Conservation (phyloP, 768 basidiomycete genomes). For the Lepiota brunneoincarnata region DNA sequence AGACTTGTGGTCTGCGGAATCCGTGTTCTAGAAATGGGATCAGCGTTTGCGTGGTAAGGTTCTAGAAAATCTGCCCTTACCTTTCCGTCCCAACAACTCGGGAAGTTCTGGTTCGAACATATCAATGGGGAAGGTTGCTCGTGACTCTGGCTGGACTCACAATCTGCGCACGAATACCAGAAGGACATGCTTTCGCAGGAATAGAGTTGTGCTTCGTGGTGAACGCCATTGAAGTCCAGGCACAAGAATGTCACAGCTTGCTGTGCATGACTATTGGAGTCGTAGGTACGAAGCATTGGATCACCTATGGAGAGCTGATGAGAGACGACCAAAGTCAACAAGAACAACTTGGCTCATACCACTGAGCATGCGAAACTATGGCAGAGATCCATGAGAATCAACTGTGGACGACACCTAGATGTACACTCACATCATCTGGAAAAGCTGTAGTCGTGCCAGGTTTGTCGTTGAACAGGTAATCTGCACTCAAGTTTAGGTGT, state of each 20-base stretch:
- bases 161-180: conserved; percentile 48
- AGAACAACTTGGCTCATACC: conserved; percentile 26
- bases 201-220: conserved; percentile 36
- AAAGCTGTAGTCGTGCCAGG: conserved; percentile 48
- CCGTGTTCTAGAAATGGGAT: conserved; percentile 32
- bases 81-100: conserved; percentile 57
- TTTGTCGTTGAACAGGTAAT: conserved; percentile 47
- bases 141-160: conserved; percentile 26
- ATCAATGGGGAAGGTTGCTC: not conserved
- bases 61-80: conserved; percentile 19
- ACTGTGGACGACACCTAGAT: conserved; percentile 9
- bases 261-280: conserved; percentile 40
- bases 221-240: conserved; percentile 42
- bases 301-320: conserved; percentile 26
- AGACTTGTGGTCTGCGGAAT: conserved; percentile 51
- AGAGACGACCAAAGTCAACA: not conserved
- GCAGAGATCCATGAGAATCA: not conserved
- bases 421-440: conserved; percentile 46
- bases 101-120: conserved; percentile 40
- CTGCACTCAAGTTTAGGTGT: conserved; percentile 20
- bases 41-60: not conserved
- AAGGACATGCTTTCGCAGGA: conserved; percentile 38
- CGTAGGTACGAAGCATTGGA: conserved; percentile 44
- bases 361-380: conserved; percentile 53
- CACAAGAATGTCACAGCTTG: conserved; percentile 48